phyloP scores from a whole-genome alignment of 1,139 yeast species.

The Blastobotrys petasosporus region DNA sequence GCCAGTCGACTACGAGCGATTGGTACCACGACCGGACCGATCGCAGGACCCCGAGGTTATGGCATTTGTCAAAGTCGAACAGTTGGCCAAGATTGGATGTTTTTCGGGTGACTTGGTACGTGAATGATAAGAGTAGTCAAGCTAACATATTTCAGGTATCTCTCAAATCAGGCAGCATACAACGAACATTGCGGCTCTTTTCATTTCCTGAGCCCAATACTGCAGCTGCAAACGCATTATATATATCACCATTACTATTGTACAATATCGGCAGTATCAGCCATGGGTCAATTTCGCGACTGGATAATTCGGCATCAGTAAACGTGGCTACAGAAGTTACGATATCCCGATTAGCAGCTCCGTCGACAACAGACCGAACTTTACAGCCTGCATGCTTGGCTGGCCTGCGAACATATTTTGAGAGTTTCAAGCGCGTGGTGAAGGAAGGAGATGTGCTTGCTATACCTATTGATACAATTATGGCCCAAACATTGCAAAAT shows the following conservation, averaged over 20 bases:
- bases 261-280: slow-evolving; percentile 43
- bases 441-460: slow-evolving; percentile 63
- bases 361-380: slow-evolving; percentile 60
- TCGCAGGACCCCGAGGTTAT: slow-evolving; percentile 42
- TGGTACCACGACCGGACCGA: slow-evolving; percentile 28
- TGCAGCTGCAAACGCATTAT: slow-evolving; percentile 39
- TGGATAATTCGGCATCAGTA: slow-evolving; percentile 16
- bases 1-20: slow-evolving; percentile 20
- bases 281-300: slow-evolving; percentile 21
- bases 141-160: slow-evolving; percentile 10
- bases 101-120: slow-evolving; percentile 65
- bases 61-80: slow-evolving; percentile 49
- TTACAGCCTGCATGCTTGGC: slow-evolving; percentile 61
- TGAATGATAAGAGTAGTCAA: slow-evolving; percentile 3
- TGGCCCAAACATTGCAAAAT: slow-evolving; percentile 53
- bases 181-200: slow-evolving; percentile 44
- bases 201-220: slow-evolving; percentile 61
- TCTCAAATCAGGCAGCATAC: slow-evolving; percentile 11
- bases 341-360: slow-evolving; percentile 65
- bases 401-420: slow-evolving; percentile 59
- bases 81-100: slow-evolving; percentile 51
- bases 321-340: slow-evolving; percentile 47
- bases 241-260: slow-evolving; percentile 61
- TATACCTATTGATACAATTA: slow-evolving; percentile 64
- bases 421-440: slow-evolving; percentile 52